Evolutionary conservation across 495 filamentous ascomycete species (phyloP).

Genomic region (Peziza echinospora): DNA sequence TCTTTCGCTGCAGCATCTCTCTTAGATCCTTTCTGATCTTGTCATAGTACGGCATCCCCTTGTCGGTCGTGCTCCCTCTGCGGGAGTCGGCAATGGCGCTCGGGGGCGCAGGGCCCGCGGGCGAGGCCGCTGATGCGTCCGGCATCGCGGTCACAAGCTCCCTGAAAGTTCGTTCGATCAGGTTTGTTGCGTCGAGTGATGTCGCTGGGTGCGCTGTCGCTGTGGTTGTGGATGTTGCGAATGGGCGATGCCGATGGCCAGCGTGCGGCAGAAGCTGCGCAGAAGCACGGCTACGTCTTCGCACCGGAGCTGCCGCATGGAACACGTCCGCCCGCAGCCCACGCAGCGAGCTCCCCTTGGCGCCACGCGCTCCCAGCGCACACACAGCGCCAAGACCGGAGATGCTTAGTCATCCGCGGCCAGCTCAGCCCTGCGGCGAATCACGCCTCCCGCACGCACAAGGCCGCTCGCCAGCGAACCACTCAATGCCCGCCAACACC

Average conservation of each 20-base stretch:
- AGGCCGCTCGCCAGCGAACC: not conserved
- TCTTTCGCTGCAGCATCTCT: conserved; percentile 44
- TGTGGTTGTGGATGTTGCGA: not conserved
- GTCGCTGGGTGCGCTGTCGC: not conserved
- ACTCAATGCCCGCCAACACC: not conserved
- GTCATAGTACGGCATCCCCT: conserved; percentile 45
- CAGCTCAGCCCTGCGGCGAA: too few species aligned
- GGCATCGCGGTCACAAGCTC: conserved; percentile 11
- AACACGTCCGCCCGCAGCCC: too few species aligned
- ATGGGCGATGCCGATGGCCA: too few species aligned
- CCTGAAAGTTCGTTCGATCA: not conserved
- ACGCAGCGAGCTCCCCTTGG: too few species aligned
- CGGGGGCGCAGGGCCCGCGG: not conserved
- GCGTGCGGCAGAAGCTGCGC: too few species aligned
- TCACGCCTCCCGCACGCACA: too few species aligned
- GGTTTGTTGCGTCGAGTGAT: too few species aligned
- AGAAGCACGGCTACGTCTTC: too few species aligned
- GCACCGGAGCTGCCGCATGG: too few species aligned
- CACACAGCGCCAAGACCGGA: too few species aligned
- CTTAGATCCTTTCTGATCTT: conserved; percentile 47
- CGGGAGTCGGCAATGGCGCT: not conserved
- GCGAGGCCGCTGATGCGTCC: not conserved
- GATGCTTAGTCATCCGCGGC: too few species aligned
- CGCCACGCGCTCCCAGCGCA: too few species aligned
- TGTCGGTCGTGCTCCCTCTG: conserved; percentile 10